Percentiles rank a stretch among this genome's conserved stretches.
These are phyloP conservation scores for Cicer yamashitae DNA, from an alignment of 306 rosid genomes.

Conservation along the genomic window DNA sequence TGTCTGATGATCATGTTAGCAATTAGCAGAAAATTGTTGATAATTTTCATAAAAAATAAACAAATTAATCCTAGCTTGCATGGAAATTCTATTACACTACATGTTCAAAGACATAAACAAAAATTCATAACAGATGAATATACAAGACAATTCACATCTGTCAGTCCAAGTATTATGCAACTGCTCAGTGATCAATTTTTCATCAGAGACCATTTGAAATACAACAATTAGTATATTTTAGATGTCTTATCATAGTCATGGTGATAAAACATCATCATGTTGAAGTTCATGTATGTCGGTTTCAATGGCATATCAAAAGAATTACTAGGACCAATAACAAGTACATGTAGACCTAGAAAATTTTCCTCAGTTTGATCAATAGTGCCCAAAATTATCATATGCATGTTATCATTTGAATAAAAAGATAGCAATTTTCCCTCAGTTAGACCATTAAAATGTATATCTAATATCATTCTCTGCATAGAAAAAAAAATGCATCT, in stretches of 20 bases:
- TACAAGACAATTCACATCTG: neutral
- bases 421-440: too few species aligned
- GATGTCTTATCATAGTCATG: too few species aligned
- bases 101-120: neutral
- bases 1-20: constrained; percentile 63
- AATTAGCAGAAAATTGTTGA: constrained; percentile 44
- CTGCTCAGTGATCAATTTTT: neutral
- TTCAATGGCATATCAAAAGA: too few species aligned
- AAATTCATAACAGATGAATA: neutral
- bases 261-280: too few species aligned
- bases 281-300: too few species aligned
- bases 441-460: constrained; percentile 1
- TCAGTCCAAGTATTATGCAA: neutral
- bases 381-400: too few species aligned
- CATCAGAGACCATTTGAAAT: too few species aligned
- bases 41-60: constrained; percentile 21
- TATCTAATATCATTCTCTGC: neutral
- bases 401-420: too few species aligned
- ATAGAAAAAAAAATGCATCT: constrained; percentile 9
- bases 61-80: neutral
- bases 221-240: too few species aligned
- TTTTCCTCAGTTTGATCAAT: too few species aligned
- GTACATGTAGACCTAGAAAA: too few species aligned
- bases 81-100: neutral
- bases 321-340: too few species aligned